phyloP scores from a whole-genome alignment of 2,329 filamentous ascomycete genomes.

The Myriosclerotinia curreyana region DNA sequence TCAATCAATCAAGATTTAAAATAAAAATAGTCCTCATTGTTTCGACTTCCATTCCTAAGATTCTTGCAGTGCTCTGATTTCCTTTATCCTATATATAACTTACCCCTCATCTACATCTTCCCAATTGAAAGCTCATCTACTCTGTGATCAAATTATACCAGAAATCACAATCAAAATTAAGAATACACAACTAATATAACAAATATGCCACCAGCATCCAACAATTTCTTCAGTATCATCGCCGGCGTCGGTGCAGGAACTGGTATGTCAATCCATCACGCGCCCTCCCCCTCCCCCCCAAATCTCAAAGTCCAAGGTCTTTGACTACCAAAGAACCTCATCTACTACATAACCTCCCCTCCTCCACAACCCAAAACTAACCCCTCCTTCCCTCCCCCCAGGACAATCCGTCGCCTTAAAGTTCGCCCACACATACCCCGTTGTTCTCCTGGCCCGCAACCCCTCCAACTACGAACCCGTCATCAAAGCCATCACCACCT shows the following conservation, averaged over 20 bases:
- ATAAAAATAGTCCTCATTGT: background rate
- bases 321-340: too few relatives aligned
- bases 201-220: conserved; percentile 29
- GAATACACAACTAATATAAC: background rate
- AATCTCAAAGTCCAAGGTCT: too few relatives aligned
- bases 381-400: conserved; percentile 25
- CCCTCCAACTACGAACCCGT: conserved; percentile 63
- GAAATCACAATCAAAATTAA: background rate
- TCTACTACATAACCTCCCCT: too few relatives aligned
- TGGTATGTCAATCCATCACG: conserved; percentile 37
- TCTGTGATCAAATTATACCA: too few relatives aligned
- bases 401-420: conserved; percentile 52
- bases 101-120: background rate
- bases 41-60: background rate
- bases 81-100: too few relatives aligned
- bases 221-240: conserved; percentile 62
- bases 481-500: conserved; percentile 63
- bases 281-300: background rate
- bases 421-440: conserved; percentile 64
- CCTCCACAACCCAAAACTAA: background rate
- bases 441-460: conserved; percentile 70
- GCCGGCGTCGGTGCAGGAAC: conserved; percentile 73
- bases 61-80: background rate
- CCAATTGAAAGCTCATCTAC: background rate
- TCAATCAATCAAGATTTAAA: conserved; percentile 11